Base-by-base conservation (phyloP, 768 basidiomycete genomes). In the Auricularia auricula-judae region DNA sequence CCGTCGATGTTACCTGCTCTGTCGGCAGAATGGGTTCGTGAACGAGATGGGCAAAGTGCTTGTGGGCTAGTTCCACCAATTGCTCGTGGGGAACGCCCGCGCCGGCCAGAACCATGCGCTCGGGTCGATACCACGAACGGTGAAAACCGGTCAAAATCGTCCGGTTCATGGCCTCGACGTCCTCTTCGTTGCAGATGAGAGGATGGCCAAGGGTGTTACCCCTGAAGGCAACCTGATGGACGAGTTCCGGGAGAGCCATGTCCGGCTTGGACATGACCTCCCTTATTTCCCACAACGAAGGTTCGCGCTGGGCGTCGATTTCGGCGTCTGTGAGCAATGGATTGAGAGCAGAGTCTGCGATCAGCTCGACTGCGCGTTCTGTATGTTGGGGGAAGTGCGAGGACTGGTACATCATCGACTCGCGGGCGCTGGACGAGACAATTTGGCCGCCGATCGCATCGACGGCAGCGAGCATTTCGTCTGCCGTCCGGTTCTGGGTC, bases 401-500 rank as follows among this genome's bases (percentile, higher is more conserved):
- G 11, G 96, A 96, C 76, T 98, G 97, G 73, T 98, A 99, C 89
- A 97, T 92, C 72, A 98, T 93, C 23, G 92, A 84, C 74, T 99
- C 97, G 58, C 97, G 82, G 2, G 93, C 88, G 18, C 93, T 91
- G 18, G 93, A 87, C 71, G 90, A 93, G 75, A 89, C 81, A 65
- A 98, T 93, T 76, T 96, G 93, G 16, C 93, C 93, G 47, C 96
- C 95, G 39, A 96, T 81, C 3, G 81, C 81, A 72, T 93, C 87
- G 70, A 96, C 88, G 44, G 88, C 87, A 3, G 78, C 77, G 3
- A 87, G 83, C 88, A 98, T 95, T 67, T 89, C 82, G 23, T 84
- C 85, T 61, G 85, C 85, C 1, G 89, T 82, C 64, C 89, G 84
- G 33, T 82, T 81, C 18, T 75, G 74, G 36, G 94, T 96, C 65